Evolutionary conservation across 2,329 filamentous ascomycete species (phyloP).

Genomic region (Verticillium dahliae): DNA sequence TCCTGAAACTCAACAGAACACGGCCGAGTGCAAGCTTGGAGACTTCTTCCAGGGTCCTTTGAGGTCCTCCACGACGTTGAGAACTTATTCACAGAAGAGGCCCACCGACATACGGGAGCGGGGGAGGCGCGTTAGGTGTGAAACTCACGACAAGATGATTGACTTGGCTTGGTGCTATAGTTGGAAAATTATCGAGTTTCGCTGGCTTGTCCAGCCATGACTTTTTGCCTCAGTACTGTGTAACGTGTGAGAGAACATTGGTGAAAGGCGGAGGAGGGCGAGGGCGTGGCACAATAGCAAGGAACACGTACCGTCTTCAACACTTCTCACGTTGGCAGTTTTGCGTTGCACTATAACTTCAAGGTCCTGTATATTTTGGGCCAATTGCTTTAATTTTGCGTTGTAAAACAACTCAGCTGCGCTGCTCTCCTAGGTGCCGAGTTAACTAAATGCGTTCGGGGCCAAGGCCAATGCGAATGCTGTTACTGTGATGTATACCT

Average conservation of each 20-base stretch:
- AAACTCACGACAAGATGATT: background rate
- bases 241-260: background rate
- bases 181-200: background rate
- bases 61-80: slow-evolving; percentile 12
- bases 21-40: background rate
- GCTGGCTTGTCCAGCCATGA: slow-evolving; percentile 24
- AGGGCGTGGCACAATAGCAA: background rate
- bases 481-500: slow-evolving; percentile 41
- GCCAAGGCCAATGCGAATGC: no score
- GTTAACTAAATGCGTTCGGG: background rate
- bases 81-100: slow-evolving; percentile 10
- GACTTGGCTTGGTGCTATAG: background rate
- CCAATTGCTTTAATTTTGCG: slow-evolving; percentile 46
- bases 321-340: slow-evolving; percentile 73
- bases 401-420: slow-evolving; percentile 52
- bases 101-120: background rate
- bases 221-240: slow-evolving; percentile 35
- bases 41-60: background rate
- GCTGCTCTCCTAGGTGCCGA: slow-evolving; percentile 23
- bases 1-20: background rate
- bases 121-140: background rate
- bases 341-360: slow-evolving; percentile 60
- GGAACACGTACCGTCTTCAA: slow-evolving; percentile 69
- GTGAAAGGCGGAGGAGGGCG: background rate
- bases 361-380: slow-evolving; percentile 47